Evolutionary conservation across 495 filamentous ascomycete genomes (phyloP).

Genomic region (Astrothelium subdiscretum): DNA sequence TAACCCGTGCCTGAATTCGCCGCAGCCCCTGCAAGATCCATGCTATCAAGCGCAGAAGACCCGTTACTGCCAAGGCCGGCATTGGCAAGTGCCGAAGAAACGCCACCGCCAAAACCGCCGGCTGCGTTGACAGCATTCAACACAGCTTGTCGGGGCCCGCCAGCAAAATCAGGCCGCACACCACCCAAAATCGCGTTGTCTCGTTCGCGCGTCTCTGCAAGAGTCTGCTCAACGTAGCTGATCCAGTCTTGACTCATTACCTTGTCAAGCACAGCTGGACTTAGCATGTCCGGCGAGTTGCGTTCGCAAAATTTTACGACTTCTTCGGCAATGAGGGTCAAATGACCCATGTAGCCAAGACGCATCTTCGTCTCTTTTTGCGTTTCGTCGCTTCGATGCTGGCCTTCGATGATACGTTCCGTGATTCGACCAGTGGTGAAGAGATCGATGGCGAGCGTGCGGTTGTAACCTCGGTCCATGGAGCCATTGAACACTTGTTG

Average conservation of each 20-base stretch:
- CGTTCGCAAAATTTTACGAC: constrained; percentile 97
- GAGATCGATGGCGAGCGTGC: constrained; percentile 76
- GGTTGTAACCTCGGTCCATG: constrained; percentile 93
- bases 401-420: constrained; percentile 80
- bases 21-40: constrained; percentile 61
- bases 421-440: constrained; percentile 85
- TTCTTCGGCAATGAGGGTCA: constrained; percentile 95
- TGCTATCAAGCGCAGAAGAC: constrained; percentile 50
- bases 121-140: constrained; percentile 49
- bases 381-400: constrained; percentile 71
- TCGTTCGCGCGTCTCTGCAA: constrained; percentile 87
- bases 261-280: constrained; percentile 71
- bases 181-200: constrained; percentile 98
- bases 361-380: constrained; percentile 75
- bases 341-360: constrained; percentile 95
- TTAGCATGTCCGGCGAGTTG: constrained; percentile 77
- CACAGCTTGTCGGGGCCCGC: constrained; percentile 54
- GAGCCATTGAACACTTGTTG: constrained; percentile 99
- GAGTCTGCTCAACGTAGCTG: constrained; percentile 85
- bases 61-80: constrained; percentile 57
- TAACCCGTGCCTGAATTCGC: constrained; percentile 56
- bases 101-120: constrained; percentile 44
- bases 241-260: constrained; percentile 84
- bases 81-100: constrained; percentile 61
- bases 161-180: constrained; percentile 76